These are phyloP conservation scores for Tolypocladium guangdongense DNA, from an alignment of 2,329 filamentous ascomycete genomes.

Conservation along the genomic window DNA sequence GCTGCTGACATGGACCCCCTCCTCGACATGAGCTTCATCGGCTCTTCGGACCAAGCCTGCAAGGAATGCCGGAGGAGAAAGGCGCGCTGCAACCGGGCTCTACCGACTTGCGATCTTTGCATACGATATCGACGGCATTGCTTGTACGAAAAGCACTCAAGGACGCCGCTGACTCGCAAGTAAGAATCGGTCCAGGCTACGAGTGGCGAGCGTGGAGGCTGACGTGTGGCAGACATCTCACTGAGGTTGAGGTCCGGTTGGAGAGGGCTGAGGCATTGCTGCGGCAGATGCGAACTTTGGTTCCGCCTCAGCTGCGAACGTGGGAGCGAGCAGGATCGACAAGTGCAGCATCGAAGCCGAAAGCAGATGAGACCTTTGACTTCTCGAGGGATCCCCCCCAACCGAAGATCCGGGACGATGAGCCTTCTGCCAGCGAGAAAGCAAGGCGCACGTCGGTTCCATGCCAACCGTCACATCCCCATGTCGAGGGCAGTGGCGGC, in stretches of 20 bases:
- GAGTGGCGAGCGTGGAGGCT: not conserved
- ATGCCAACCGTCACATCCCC: not conserved
- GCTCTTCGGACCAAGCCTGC: constrained; percentile 23
- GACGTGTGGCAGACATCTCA: constrained; percentile 21
- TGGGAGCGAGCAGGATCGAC: constrained; percentile 3
- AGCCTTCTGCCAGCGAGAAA: not conserved
- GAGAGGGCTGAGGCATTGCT: constrained; percentile 21
- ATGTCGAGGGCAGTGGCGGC: not conserved
- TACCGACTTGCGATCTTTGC: constrained; percentile 29
- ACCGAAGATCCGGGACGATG: not conserved
- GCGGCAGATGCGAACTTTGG: constrained; percentile 16
- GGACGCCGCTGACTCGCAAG: constrained; percentile 36
- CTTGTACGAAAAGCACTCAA: constrained; percentile 35
- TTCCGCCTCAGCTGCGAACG: constrained; percentile 14
- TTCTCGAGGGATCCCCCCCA: constrained; percentile 4
- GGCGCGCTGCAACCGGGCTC: constrained; percentile 24
- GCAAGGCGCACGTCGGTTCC: not conserved
- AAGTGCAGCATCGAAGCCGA: not conserved
- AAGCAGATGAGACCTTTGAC: constrained; percentile 5
- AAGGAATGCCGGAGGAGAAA: constrained; percentile 30
- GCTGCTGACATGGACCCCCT: constrained; percentile 3
- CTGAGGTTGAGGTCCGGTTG: constrained; percentile 30
- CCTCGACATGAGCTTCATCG: constrained; percentile 8
- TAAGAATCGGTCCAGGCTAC: constrained; percentile 9
- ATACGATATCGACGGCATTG: constrained; percentile 32